These are phyloP conservation scores for Magnolia sinica DNA, from an alignment of 164 flowering plant species.

Conservation along the genomic window DNA sequence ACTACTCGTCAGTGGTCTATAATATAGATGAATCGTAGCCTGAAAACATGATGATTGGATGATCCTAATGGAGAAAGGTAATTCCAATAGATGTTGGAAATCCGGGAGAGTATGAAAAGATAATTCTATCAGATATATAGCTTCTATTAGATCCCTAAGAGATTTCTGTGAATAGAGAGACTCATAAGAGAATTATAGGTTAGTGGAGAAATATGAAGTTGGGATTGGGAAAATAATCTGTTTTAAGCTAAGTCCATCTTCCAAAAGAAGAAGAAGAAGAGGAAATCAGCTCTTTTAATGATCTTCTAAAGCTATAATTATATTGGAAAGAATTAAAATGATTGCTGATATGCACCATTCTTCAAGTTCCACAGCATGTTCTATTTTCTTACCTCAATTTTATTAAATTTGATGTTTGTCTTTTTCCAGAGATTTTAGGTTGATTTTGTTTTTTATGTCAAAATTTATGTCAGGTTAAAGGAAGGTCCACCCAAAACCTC, in stretches of 20 bases:
- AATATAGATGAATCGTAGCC: too few relatives aligned
- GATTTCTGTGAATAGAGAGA: background rate
- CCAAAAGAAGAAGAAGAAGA: too few relatives aligned
- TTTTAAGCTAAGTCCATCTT: too few relatives aligned
- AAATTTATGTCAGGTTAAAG: conserved; percentile 48
- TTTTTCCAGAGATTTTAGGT: background rate
- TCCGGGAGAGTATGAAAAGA: too few relatives aligned
- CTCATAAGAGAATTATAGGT: background rate
- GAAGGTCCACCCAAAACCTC: conserved; percentile 34
- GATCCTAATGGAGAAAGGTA: too few relatives aligned
- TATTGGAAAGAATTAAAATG: background rate
- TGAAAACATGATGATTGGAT: too few relatives aligned
- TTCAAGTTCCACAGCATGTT: background rate
- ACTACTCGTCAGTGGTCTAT: too few relatives aligned
- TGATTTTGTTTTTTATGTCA: background rate
- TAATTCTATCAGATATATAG: too few relatives aligned
- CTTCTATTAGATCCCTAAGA: too few relatives aligned
- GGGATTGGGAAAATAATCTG: background rate
- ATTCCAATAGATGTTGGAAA: too few relatives aligned
- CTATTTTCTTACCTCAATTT: background rate
- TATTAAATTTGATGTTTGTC: background rate
- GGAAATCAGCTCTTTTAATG: too few relatives aligned
- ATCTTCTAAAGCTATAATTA: background rate
- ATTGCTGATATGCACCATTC: background rate
- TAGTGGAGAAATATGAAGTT: background rate